Percentiles rank a stretch among this genome's conserved stretches.
These are phyloP conservation scores for Kazachstania viticola DNA, from an alignment of 805 yeast species.

Conservation along the genomic window DNA sequence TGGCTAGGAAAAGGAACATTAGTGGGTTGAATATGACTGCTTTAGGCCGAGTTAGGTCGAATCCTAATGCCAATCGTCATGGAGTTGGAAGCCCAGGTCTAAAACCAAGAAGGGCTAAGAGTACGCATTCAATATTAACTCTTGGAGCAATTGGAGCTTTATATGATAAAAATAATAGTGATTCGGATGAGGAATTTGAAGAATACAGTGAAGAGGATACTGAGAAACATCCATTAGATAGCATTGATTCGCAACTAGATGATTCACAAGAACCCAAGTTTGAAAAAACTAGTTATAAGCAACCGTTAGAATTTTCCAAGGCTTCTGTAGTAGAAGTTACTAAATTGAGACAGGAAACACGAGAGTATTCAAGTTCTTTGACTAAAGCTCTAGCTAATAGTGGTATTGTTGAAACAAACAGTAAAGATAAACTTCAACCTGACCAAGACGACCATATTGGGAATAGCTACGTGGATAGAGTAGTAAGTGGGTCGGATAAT, in stretches of 20 bases:
- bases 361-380: background rate
- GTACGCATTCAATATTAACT: slow-evolving; percentile 21
- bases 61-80: slow-evolving; percentile 7
- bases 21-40: slow-evolving; percentile 26
- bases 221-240: slow-evolving; percentile 3
- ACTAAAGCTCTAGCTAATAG: background rate
- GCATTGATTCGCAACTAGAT: slow-evolving; percentile 5
- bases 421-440: slow-evolving; percentile 17
- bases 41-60: slow-evolving; percentile 17
- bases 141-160: slow-evolving; percentile 7
- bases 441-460: slow-evolving; percentile 14
- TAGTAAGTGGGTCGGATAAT: slow-evolving; percentile 3
- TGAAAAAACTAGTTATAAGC: background rate
- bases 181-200: slow-evolving; percentile 32
- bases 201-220: slow-evolving; percentile 29
- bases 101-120: slow-evolving; percentile 21
- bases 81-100: slow-evolving; percentile 11
- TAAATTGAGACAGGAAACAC: no score
- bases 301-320: background rate
- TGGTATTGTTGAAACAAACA: background rate
- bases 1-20: slow-evolving; percentile 16
- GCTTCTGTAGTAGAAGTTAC: background rate
- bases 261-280: background rate
- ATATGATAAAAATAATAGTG: slow-evolving; percentile 14
- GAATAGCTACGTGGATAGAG: slow-evolving; percentile 2